Base-by-base conservation (phyloP, 306 rosid species). In the Citrullus colocynthis region DNA sequence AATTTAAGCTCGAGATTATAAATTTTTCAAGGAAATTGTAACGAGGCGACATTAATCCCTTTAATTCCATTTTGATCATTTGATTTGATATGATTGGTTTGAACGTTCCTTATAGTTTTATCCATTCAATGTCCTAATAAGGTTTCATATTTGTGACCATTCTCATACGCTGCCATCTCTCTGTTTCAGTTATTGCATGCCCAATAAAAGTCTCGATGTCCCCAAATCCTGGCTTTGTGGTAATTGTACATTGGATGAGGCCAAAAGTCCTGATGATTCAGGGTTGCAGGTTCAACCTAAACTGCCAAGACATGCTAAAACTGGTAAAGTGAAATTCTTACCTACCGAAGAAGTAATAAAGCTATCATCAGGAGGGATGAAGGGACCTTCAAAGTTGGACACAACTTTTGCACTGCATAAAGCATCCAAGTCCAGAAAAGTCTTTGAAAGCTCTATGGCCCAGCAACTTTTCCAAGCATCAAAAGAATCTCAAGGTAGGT, bases 111-210 rank as follows among this genome's bases (percentile, higher is more conserved):
- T 71, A 21, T 18, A 37, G 52, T 39, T 66, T 17, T 75, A 5
- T 34, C 49, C 28, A 51, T 54, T 4, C 3, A 14, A 41, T 18
- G 79, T 17, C 32, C 39, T 45, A 28, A 28, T 21, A 4, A 77
- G 41, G 48, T 62, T 60, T 59, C 24, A 59, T 28, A 10, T 61
- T 66, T 81, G 76, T 44, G 77, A 74, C 78, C 39, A 51, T 36
- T 61, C 36, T 70, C 48, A 70, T 70, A 45, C 48, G 75, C 56
- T 73, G 36, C 30, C 63, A 62, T 78, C 59, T 79, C 52, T 83
- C 75, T 63, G 42, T 45, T 77, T 78, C 89, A 93, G 98, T 72
- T 91, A 89, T 73, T 93, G 97, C 86, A 88, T 88, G 89, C 59
- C 32, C 59, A 16, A 2, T 21, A 0, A 5, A 79, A 7, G 9